A percentile compares a stretch with the other conserved stretches of the same genome.
These are phyloP conservation scores for Botryotinia narcissicola DNA, from an alignment of 2,329 filamentous ascomycete genomes.

Conservation along the genomic window DNA sequence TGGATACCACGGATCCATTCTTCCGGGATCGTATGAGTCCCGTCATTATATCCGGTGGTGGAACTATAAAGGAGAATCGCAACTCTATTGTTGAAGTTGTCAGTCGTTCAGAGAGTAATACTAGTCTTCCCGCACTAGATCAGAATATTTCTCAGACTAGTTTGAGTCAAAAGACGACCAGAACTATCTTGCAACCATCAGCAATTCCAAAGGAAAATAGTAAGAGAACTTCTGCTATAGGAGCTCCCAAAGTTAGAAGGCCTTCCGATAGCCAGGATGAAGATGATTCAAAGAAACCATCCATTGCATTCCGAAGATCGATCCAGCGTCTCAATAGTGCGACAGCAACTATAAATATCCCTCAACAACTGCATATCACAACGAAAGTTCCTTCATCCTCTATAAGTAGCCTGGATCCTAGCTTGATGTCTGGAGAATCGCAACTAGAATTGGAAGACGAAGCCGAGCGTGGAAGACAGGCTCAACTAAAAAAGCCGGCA, in stretches of 20 bases:
- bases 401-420: slow-evolving; percentile 56
- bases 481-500: slow-evolving; percentile 42
- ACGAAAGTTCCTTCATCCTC: slow-evolving; percentile 46
- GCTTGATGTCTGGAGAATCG: slow-evolving; percentile 57
- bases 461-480: slow-evolving; percentile 36
- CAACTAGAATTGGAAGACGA: slow-evolving; percentile 42
- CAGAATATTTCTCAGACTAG: slow-evolving; percentile 38
- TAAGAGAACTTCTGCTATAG: slow-evolving; percentile 25
- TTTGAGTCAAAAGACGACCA: slow-evolving; percentile 39
- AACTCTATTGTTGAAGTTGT: slow-evolving; percentile 53
- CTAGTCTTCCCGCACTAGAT: slow-evolving; percentile 46
- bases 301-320: slow-evolving; percentile 55
- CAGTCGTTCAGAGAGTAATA: slow-evolving; percentile 50
- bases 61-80: slow-evolving; percentile 58
- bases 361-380: slow-evolving; percentile 51
- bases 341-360: slow-evolving; percentile 48
- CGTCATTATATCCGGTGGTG: slow-evolving; percentile 61
- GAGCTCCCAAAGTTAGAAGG: slow-evolving; percentile 28
- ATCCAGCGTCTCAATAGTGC: slow-evolving; percentile 50
- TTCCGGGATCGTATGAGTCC: slow-evolving; percentile 62
- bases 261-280: slow-evolving; percentile 58
- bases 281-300: slow-evolving; percentile 50
- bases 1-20: slow-evolving; percentile 53
- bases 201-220: slow-evolving; percentile 45
- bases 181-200: slow-evolving; percentile 54